A percentile compares a stretch with the other conserved stretches of the same genome.
Evolutionary conservation across 441 rosid species (phyloP).

Genomic region (Eruca vesicaria): DNA sequence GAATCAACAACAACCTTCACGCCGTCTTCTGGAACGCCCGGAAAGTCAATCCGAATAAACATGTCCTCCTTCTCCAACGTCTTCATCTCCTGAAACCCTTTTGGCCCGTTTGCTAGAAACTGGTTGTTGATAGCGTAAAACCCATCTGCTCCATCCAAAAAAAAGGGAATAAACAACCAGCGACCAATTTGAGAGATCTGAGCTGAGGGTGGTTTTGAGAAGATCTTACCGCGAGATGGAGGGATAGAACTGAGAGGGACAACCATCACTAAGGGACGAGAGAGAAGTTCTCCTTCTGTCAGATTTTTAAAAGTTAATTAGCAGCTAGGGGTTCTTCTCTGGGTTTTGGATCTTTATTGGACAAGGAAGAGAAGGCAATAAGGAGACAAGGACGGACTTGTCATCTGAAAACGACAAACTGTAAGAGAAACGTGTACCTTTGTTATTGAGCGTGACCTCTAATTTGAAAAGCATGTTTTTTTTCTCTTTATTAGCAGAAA

Average conservation of each 20-base stretch:
- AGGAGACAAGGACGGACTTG: background rate
- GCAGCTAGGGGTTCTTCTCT: background rate
- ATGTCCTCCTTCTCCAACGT: conserved; percentile 5
- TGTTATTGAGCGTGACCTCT: background rate
- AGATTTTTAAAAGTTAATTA: background rate
- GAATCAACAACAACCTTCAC: background rate
- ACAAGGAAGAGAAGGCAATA: background rate
- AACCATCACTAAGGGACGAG: background rate
- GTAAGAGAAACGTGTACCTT: background rate
- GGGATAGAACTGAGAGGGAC: background rate
- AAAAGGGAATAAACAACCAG: background rate
- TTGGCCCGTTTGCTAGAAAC: conserved; percentile 11
- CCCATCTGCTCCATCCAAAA: conserved; percentile 13
- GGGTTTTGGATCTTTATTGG: background rate
- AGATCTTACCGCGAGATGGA: background rate
- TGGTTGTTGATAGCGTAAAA: conserved; percentile 23
- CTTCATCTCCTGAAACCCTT: conserved; percentile 13
- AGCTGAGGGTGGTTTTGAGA: background rate
- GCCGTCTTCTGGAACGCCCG: conserved; percentile 8
- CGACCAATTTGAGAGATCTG: background rate
- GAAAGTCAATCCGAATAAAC: conserved; percentile 16
- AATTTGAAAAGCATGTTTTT: too few species aligned
- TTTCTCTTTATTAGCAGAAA: too few species aligned
- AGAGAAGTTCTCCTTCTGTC: background rate
- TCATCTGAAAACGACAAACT: background rate